Base-by-base conservation (phyloP, 192 early-diverging fungal species). In the Dispira simplex region DNA sequence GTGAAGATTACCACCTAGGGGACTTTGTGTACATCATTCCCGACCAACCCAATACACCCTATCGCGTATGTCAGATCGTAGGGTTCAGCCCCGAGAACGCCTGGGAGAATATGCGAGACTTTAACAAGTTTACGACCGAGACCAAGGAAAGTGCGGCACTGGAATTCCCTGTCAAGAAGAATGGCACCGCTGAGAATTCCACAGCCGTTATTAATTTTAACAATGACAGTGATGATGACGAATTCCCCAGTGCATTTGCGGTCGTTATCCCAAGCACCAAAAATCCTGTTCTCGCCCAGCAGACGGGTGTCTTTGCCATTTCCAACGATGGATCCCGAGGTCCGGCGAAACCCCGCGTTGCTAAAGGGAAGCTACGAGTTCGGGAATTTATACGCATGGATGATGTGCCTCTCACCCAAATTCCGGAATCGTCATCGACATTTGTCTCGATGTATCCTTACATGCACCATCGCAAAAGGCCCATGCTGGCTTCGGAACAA, bases 11-110 rank as follows among this genome's bases (percentile, higher is more conserved):
- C 39, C 81, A 81, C 51, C 63, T 67, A 21, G 44, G 71, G 44
- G 84, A 86, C 62, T 79, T 79, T 46, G 78, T 79, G 0, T 86
- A 83, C 46, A 65, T 84, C 11, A 71, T 72, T 21, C 73, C 80
- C 18, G 69, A 71, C 49, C 55, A 67, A 28, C 63, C 39, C 18
- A 66, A 70, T 23, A 66, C 68, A 53, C 78, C 83, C 20, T 81
- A 82, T 68, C 65, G 71, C 27, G 77, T 85, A 45, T 81, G 75
- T 3, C 78, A 81, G 21, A 77, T 85, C 60, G 46, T 70, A 16
- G 67, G 67, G 25, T 67, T 81, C 32, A 62, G 43, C 12, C 52
- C 32, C 3, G 14, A 57, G 32, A 27, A 60, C 4, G 3, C 2
- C 1, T 60, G 48, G 48, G 48, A 21, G 4, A 21, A 20, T 16